Conservation (phyloP, 768 basidiomycete genomes). For the Podaxis rugospora region DNA sequence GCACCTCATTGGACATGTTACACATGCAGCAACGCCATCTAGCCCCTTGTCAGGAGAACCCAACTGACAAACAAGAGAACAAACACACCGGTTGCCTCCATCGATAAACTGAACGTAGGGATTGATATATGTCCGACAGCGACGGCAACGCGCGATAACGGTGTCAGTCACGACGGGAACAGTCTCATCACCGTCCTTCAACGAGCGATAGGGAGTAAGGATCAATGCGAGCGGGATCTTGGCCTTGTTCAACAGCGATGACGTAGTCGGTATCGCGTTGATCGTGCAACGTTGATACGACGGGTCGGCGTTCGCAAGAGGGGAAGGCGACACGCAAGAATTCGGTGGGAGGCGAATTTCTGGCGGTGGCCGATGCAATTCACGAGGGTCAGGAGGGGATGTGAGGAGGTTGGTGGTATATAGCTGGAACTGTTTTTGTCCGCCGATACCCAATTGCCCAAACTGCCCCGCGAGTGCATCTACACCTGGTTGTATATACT, state of each 20-base stretch:
- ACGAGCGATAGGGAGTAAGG: slow-evolving; percentile 84
- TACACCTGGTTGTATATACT: too few species aligned
- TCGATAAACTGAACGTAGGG: slow-evolving; percentile 98
- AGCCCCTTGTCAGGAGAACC: not conserved
- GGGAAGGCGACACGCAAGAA: slow-evolving; percentile 73
- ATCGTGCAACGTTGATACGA: slow-evolving; percentile 91
- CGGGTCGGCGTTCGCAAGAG: slow-evolving; percentile 77
- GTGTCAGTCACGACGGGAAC: slow-evolving; percentile 93
- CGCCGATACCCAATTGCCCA: too few species aligned
- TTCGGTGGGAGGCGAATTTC: slow-evolving; percentile 66
- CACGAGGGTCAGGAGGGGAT: too few species aligned
- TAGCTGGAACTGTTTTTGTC: too few species aligned
- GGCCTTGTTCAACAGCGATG: slow-evolving; percentile 80
- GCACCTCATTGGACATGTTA: slow-evolving; percentile 96
- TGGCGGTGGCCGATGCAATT: too few species aligned
- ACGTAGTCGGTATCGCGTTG: slow-evolving; percentile 90
- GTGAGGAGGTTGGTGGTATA: too few species aligned
- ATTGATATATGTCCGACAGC: slow-evolving; percentile 96
- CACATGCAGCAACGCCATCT: slow-evolving; percentile 99
- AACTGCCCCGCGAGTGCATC: too few species aligned
- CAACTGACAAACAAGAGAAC: not conserved
- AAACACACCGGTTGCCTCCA: slow-evolving; percentile 78
- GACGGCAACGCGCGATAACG: slow-evolving; percentile 91
- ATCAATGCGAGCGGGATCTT: slow-evolving; percentile 89
- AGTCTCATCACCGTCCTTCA: slow-evolving; percentile 77